Evolutionary conservation across 176 grass and related monocot genomes (phyloP).

Genomic region (Raddia distichophylla): DNA sequence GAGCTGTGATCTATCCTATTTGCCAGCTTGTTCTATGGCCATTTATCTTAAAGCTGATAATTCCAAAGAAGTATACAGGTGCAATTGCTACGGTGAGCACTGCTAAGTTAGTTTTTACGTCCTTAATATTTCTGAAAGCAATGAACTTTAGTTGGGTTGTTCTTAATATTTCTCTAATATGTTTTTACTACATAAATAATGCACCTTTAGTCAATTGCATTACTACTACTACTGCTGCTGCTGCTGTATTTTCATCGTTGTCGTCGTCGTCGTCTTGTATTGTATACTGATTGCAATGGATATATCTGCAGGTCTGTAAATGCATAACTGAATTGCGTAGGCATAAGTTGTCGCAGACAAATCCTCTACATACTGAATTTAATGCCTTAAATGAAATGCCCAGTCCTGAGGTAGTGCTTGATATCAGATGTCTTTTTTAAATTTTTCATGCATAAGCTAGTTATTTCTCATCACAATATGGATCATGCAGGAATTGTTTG

Average conservation of each 20-base stretch:
- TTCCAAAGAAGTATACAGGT: slow-evolving; percentile 87
- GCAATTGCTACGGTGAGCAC: slow-evolving; percentile 79
- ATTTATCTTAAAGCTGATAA: slow-evolving; percentile 96
- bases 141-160: slow-evolving; percentile 14
- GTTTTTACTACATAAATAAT: slow-evolving; percentile 28
- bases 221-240: no score
- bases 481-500: slow-evolving; percentile 83
- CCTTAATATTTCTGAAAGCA: slow-evolving; percentile 10
- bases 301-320: slow-evolving; percentile 84
- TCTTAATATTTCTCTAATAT: slow-evolving; percentile 22
- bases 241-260: no score
- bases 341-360: slow-evolving; percentile 71
- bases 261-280: not conserved
- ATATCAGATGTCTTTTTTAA: slow-evolving; percentile 40
- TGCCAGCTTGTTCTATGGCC: slow-evolving; percentile 92
- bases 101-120: slow-evolving; percentile 34
- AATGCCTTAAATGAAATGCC: slow-evolving; percentile 80
- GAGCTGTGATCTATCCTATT: slow-evolving; percentile 36
- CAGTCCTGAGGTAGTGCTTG: slow-evolving; percentile 67
- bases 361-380: slow-evolving; percentile 65
- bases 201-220: slow-evolving; percentile 26
- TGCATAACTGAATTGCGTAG: slow-evolving; percentile 96
- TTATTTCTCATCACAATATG: slow-evolving; percentile 36
- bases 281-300: slow-evolving; percentile 31
- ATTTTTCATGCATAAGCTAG: slow-evolving; percentile 38